These are phyloP conservation scores for Syzygium aqueum DNA, from an alignment of 345 rosid genomes.

Conservation along the genomic window DNA sequence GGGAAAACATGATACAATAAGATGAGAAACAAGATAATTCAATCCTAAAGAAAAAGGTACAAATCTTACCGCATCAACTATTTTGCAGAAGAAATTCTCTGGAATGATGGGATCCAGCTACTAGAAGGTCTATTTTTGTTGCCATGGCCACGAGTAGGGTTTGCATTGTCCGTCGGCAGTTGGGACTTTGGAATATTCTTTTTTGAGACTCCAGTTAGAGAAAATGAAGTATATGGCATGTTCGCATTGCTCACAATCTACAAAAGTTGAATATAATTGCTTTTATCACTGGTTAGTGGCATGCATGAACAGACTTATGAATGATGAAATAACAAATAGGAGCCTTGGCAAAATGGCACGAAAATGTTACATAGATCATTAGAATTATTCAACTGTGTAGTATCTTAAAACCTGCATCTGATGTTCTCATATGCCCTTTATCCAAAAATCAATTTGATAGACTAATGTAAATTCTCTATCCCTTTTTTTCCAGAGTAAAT, in stretches of 20 bases:
- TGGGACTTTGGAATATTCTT: slow-evolving; percentile 36
- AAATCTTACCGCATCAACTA: slow-evolving; percentile 33
- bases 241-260: slow-evolving; percentile 33
- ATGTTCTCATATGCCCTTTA: background rate
- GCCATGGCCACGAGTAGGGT: slow-evolving; percentile 34
- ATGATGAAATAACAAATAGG: background rate
- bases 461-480: background rate
- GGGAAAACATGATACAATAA: background rate
- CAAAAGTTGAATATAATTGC: slow-evolving; percentile 3
- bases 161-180: slow-evolving; percentile 39
- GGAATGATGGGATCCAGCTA: slow-evolving; percentile 69
- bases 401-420: background rate
- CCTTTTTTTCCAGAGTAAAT: background rate
- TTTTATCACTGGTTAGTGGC: background rate
- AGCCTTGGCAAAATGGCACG: background rate
- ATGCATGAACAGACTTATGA: background rate
- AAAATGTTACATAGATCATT: background rate
- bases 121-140: slow-evolving; percentile 41
- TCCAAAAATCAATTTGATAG: background rate
- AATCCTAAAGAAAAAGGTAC: background rate
- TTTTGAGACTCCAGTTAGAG: slow-evolving; percentile 49
- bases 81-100: slow-evolving; percentile 48
- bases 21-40: background rate
- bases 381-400: background rate
- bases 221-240: slow-evolving; percentile 47